Evolutionary conservation across 78 protist genomes (phyloP).

Genomic region (slime mould (Dictyostelium discoideum)): dicty_2.7 NC_007089.4:2296001-2296500

Average conservation of each 20-base stretch:
- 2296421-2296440: background rate
- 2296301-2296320: background rate
- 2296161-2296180: background rate
- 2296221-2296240: background rate
- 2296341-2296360: background rate
- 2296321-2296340: background rate
- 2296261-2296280: background rate
- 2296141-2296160: background rate
- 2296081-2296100: background rate
- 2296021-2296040: background rate
- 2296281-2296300: background rate
- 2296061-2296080: background rate
- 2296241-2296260: background rate
- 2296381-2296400: background rate
- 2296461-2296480: conserved; percentile 7
- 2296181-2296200: background rate
- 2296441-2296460: background rate
- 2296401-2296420: background rate
- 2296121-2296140: background rate
- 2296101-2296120: background rate
- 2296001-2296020: background rate
- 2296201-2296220: background rate
- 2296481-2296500: background rate
- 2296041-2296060: background rate
- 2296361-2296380: conserved; percentile 7